Conservation (phyloP, 2,329 filamentous ascomycete genomes). For the Ophiosphaerella narmari region DNA sequence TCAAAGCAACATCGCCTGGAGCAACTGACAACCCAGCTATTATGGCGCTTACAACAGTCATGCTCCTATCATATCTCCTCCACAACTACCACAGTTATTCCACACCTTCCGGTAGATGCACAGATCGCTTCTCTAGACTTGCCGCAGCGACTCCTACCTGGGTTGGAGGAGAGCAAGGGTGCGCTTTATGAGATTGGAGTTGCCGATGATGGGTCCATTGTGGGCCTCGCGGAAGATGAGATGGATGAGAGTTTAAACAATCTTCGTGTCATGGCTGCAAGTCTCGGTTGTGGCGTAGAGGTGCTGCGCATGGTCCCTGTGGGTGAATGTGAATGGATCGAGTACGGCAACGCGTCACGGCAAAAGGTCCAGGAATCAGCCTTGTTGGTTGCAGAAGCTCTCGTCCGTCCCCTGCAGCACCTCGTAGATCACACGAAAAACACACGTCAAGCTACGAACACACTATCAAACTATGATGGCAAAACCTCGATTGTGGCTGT, state of each 20-base stretch:
- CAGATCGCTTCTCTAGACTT: constrained; percentile 62
- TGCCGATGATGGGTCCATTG: constrained; percentile 87
- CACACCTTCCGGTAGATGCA: constrained; percentile 72
- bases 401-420: constrained; percentile 69
- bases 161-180: constrained; percentile 89
- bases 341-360: constrained; percentile 46
- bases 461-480: background rate
- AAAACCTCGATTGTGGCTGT: background rate
- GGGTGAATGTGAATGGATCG: constrained; percentile 78
- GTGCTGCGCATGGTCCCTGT: constrained; percentile 82
- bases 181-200: constrained; percentile 97
- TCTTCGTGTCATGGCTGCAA: constrained; percentile 87
- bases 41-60: constrained; percentile 95
- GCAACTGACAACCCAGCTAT: constrained; percentile 89
- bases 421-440: constrained; percentile 25
- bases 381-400: constrained; percentile 86
- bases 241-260: constrained; percentile 89
- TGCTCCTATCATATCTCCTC: constrained; percentile 87
- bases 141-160: constrained; percentile 64
- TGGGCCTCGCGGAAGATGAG: constrained; percentile 87
- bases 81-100: constrained; percentile 74
- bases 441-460: constrained; percentile 7
- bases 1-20: constrained; percentile 82
- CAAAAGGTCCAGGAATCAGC: constrained; percentile 46
- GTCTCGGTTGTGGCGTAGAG: constrained; percentile 83